Conservation (phyloP, 2,329 filamentous ascomycete genomes). For the Beauveria asiatica region DNA sequence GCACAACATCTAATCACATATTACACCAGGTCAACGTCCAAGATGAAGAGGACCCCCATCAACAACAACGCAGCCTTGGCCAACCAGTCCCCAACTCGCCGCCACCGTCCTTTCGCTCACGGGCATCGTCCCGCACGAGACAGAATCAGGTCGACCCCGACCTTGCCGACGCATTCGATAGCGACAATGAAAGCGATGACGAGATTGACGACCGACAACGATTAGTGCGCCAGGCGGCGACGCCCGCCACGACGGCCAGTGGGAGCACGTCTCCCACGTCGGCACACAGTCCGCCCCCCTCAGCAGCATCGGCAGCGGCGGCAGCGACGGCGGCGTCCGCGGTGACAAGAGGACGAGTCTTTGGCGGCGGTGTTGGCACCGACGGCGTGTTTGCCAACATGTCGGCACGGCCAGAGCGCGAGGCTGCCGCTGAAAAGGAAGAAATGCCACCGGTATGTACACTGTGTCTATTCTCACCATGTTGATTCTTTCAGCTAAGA, state of each 20-base stretch:
- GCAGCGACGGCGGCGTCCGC: slow-evolving; percentile 18
- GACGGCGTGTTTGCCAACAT: slow-evolving; percentile 97
- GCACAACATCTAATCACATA: slow-evolving; percentile 14
- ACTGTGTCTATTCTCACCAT: neutral
- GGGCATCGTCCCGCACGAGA: slow-evolving; percentile 51
- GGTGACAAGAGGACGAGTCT: slow-evolving; percentile 30
- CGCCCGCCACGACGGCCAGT: slow-evolving; percentile 20
- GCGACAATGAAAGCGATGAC: slow-evolving; percentile 67
- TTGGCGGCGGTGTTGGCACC: slow-evolving; percentile 68
- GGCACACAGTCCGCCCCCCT: slow-evolving; percentile 19
- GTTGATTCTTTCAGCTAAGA: neutral
- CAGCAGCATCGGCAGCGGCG: slow-evolving; percentile 25
- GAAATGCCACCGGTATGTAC: slow-evolving; percentile 82
- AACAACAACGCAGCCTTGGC: slow-evolving; percentile 20
- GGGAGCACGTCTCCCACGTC: slow-evolving; percentile 13
- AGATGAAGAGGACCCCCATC: slow-evolving; percentile 41
- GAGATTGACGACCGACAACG: slow-evolving; percentile 72
- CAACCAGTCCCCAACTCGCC: slow-evolving; percentile 47
- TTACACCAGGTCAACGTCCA: slow-evolving; percentile 45
- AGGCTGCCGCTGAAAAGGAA: slow-evolving; percentile 60
- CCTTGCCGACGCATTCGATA: slow-evolving; percentile 89
- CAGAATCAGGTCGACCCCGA: slow-evolving; percentile 56
- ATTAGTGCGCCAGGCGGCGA: slow-evolving; percentile 59
- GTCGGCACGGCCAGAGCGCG: slow-evolving; percentile 77
- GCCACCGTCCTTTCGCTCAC: slow-evolving; percentile 82